Base-by-base conservation (phyloP, 306 rosid species). In the Nissolia schottii region DNA sequence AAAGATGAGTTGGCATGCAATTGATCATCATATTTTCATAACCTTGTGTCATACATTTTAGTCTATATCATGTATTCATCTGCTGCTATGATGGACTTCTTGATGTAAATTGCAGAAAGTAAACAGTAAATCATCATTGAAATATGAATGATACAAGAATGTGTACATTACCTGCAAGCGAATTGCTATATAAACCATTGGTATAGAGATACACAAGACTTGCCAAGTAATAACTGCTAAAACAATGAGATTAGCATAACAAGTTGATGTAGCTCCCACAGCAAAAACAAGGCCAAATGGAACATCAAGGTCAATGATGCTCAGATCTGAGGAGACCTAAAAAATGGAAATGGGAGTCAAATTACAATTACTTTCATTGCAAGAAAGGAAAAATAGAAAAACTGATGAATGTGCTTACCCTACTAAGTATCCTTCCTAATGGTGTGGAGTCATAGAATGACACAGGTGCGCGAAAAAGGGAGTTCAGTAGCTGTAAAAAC, bases 401-500 rank as follows among this genome's bases (percentile, higher is more conserved):
- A 49, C 40, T 29, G 18, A 48, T 22, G 14, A 12, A 51, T 12
- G 32, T 45, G 20, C 77, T 45, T 79, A 85, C 90, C 83, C 87
- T 74, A 27, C 81, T 80, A 60, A 85, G 85, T 64, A 85, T 77
- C 76, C 87, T 82, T 66, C 90, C 87, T 25, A 82, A 28, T 24
- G 87, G 87, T 8, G 90, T 85, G 51, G 87, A 85, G 67, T 85
- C 87, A 45, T 85, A 80, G 32, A 82, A 85, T 23, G 84, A 68
- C 75, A 85, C 55, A 1, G 83, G 85, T 24, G 90, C 85, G 7
- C 68, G 73, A 45, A 82, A 85, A 58, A 85, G 87, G 25, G 89
- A 82, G 77, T 38, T 74, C 12, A 85, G 11, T 25, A 85, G 77
- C 64, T 71, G 77, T 9, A 54, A 48, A 40, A 82, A 85, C 9